Evolutionary conservation across 1,284 basidiomycete species (phyloP).

Genomic region (Cerrena zonata): DNA sequence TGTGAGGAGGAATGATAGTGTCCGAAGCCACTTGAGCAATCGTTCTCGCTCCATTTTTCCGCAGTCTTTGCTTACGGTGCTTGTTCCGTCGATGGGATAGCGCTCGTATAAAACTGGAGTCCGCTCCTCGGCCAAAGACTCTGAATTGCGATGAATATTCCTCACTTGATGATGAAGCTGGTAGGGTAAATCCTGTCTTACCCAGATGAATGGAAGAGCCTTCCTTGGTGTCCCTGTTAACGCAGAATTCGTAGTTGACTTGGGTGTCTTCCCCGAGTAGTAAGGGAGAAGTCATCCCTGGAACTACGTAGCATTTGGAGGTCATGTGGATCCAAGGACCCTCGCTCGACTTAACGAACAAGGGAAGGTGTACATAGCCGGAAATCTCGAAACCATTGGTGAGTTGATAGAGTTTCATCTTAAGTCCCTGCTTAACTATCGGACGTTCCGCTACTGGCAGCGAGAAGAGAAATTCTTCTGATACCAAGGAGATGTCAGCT

Average conservation of each 20-base stretch:
- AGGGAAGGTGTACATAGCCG: conserved; percentile 9
- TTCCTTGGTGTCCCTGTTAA: conserved; percentile 6
- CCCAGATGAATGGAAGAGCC: background rate
- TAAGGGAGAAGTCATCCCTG: conserved; percentile 20
- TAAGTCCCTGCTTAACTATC: background rate
- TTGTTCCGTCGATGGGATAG: background rate
- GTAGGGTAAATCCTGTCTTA: background rate
- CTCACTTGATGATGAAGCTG: background rate
- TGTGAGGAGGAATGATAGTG: no score
- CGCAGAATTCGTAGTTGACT: conserved; percentile 15
- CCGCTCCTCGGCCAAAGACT: background rate
- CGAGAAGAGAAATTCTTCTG: conserved; percentile 4
- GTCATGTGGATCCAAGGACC: conserved; percentile 14
- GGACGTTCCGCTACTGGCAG: no score
- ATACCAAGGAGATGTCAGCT: conserved; percentile 15
- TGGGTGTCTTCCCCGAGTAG: conserved; percentile 27
- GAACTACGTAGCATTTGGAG: conserved; percentile 25
- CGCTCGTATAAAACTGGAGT: background rate
- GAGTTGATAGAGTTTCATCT: conserved; percentile 10
- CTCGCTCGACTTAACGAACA: conserved; percentile 4
- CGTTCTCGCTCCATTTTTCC: no score
- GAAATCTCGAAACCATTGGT: conserved; percentile 1
- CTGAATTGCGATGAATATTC: background rate
- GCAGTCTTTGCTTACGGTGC: no score
- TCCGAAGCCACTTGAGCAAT: no score